Base-by-base conservation (phyloP, 805 yeast species). In the Candida odintsovae region DNA sequence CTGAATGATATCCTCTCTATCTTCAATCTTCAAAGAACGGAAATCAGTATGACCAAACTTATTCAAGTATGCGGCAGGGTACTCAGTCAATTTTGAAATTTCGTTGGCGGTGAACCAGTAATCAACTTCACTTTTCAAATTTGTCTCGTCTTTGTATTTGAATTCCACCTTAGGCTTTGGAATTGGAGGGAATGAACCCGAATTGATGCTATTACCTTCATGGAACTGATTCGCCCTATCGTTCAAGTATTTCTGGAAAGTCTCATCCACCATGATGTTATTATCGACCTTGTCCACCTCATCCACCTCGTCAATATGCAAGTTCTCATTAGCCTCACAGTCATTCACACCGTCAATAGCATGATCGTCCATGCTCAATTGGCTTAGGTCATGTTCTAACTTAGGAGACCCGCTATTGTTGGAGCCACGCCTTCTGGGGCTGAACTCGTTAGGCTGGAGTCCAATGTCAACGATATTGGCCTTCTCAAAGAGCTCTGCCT, bases 241-340 rank as follows among this genome's bases (percentile, higher is more conserved):
- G 35, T 67, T 61, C 15, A 70, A 48, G 28, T 65, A 57, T 42
- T 53, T 51, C 48, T 64, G 65, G 46, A 57, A 58, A 4, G 61
- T 68, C 23, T 64, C 64, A 49, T 67, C 70, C 1, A 67, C 70
- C 2, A 42, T 31, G n/a, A 59, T 26, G 25, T 59, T 59, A 39
- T 50, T 50, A 43, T 56, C 63, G 2, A 26, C 51, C n/a, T 69
- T 70, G 43, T 69, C 65, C 11, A 44, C 47, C 50, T 68, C 71
- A 48, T 72, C 78, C 43, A 75, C 79, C 39, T 75, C 66, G 48
- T 70, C 66, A 49, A 74, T 77, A 20, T 70, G 70, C 63, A 71
- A 68, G 9, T 59, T 48, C 15, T 48, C 50, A 3, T 41, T 33
- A 3, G 21, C 47, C 2, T 53, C 61, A 59, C 15, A 20, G 19